These are phyloP conservation scores for Aspergillus incahuasiensis DNA, from an alignment of 495 filamentous ascomycete genomes.

Conservation along the genomic window DNA sequence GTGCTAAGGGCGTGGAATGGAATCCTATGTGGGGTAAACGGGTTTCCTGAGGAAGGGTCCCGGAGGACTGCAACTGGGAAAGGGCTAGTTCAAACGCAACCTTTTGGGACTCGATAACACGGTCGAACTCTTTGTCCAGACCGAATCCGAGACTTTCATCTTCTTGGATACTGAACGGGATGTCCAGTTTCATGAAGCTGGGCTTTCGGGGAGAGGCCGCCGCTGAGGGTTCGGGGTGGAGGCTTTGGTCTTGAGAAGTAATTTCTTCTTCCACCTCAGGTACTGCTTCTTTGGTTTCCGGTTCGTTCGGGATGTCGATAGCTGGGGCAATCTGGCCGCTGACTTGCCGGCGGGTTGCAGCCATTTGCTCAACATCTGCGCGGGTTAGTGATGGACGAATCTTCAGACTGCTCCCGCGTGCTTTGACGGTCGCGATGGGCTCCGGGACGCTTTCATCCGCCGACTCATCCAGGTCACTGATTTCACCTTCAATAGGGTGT, in stretches of 20 bases:
- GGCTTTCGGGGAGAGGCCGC: conserved; percentile 40
- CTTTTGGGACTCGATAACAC: conserved; percentile 97
- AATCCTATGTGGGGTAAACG: conserved; percentile 4
- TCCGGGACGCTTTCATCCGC: conserved; percentile 63
- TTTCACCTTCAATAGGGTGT: conserved; percentile 52
- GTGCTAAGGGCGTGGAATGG: neutral
- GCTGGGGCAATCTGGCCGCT: conserved; percentile 66
- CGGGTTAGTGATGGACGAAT: conserved; percentile 84
- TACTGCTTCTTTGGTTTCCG: conserved; percentile 23
- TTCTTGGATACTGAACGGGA: conserved; percentile 52
- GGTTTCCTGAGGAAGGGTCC: conserved; percentile 11
- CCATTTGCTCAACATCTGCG: conserved; percentile 81
- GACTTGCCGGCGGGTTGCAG: conserved; percentile 76
- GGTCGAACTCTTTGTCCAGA: conserved; percentile 87
- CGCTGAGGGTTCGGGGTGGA: conserved; percentile 26
- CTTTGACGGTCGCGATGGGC: conserved; percentile 81
- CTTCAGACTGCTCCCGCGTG: conserved; percentile 82
- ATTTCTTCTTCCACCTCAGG: too few relatives aligned
- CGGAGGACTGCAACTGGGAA: conserved; percentile 26
- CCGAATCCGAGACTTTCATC: conserved; percentile 66
- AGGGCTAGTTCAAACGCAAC: conserved; percentile 62
- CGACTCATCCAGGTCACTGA: conserved; percentile 25
- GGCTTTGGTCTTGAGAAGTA: conserved; percentile 8
- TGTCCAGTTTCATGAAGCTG: conserved; percentile 62
- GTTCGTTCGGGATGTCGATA: conserved; percentile 41